Base-by-base conservation (phyloP, 225 moss, liverwort and hornwort species). In the Bryoerythrophyllum caledonicum region DNA sequence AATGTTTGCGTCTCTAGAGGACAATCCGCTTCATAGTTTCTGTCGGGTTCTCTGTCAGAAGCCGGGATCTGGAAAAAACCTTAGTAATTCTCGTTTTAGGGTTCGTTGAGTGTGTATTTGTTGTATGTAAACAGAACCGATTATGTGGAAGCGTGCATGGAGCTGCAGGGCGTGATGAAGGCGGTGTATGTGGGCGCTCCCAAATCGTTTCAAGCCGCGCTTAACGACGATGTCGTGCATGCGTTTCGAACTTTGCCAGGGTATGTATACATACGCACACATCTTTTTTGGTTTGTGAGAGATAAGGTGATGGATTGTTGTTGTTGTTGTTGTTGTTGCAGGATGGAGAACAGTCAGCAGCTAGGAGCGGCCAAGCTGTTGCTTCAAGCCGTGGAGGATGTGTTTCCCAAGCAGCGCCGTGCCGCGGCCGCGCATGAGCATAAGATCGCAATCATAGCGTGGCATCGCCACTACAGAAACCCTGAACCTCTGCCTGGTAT, bases 321-420 rank as follows among this genome's bases (percentile, higher is more conserved):
- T 8, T 8, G 38, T 38, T 38, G 38, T 37, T 37, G 37, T 16
- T 48, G 3, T 14, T 48, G 48, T 6, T 19, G 71, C 92, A 97
- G 94, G 65, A 79, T 93, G 86, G 91, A 94, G 77, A 89, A 90
- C 54, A 81, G 74, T 80, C 88, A 84, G 74, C 94, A 97, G 70
- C 74, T 94, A 30, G 81, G 82, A 71, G 91, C 89, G 41, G 97
- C 92, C 72, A 89, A 74, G 61, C 26, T 53, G 60, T 83, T 97
- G 72, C 85, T 88, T 55, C 92, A 89, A 74, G 80, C 87, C 44
- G 91, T 81, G 35, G 92, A 93, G 74, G 84, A 81, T 74, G 27
- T 81, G 19, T 83, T 97, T 25, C 90, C 97, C 13, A 90, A 89
- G 77, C 91, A 93, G 75, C 88, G 87, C 62, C 91, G 87, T 81